These are phyloP conservation scores for Paralagenidium karlingii DNA, from an alignment of 352 stramenopile genomes.

Conservation along the genomic window DNA sequence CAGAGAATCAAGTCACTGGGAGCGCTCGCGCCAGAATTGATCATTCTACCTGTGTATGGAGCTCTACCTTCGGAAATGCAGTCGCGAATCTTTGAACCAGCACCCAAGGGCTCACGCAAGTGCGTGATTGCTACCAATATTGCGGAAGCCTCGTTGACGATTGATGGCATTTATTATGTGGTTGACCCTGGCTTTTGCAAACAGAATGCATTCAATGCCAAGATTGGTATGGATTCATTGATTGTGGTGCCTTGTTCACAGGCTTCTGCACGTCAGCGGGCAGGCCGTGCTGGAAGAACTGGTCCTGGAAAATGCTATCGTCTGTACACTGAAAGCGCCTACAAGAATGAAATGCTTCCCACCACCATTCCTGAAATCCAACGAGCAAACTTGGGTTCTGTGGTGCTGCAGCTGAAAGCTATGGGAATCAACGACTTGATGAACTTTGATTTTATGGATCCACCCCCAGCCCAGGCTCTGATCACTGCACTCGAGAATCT, in stretches of 20 bases:
- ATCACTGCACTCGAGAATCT: constrained; percentile 97
- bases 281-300: constrained; percentile 95
- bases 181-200: constrained; percentile 95
- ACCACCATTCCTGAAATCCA: constrained; percentile 99
- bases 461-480: constrained; percentile 93
- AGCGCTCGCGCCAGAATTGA: constrained; percentile 93
- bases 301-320: constrained; percentile 99
- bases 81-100: constrained; percentile 97
- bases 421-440: constrained; percentile 99
- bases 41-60: constrained; percentile 98
- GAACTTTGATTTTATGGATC: constrained; percentile 99
- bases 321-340: constrained; percentile 98
- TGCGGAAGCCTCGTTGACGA: constrained; percentile 98
- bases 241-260: constrained; percentile 97
- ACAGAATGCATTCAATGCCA: constrained; percentile 98
- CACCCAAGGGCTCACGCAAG: constrained; percentile 92
- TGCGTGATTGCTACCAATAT: constrained; percentile 99
- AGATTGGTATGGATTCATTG: constrained; percentile 99
- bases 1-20: constrained; percentile 94
- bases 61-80: constrained; percentile 98
- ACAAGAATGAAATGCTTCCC: constrained; percentile 95
- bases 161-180: constrained; percentile 96
- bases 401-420: constrained; percentile 98
- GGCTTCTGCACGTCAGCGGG: constrained; percentile 94
- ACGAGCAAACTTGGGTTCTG: constrained; percentile 95